Evolutionary conservation across 2,329 filamentous ascomycete species (phyloP), one percentile per base, ranked within the genome.

Genomic region (Aulographum hederae): DNA sequence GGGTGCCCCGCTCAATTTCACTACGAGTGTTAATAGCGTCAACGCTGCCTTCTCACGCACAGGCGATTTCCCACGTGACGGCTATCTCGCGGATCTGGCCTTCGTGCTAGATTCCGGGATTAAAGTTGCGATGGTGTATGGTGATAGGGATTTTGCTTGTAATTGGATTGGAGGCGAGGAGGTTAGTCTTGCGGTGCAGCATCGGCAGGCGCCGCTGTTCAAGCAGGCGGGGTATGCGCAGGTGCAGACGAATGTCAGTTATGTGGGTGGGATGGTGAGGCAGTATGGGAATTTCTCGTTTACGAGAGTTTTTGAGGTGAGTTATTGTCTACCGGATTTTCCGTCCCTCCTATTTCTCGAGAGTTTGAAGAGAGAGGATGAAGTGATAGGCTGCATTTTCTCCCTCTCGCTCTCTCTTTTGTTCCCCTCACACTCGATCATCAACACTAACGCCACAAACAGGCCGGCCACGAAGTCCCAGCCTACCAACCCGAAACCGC

Each of bases 1-100:
- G 1, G 72, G 71, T 4, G 63, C 69, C 0, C 66, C 67, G 0
- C 46, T 73, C 14, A 74, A 75, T 46, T 73, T 60, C 52, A 66
- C 67, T 2, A 45, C 50, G 16, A 48, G 45, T 4, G 48, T 48
- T 26, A 37, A 37, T 1, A 42, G 58, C 10, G 65, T 69, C 1
- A 49, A 51, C 6, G 32, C 40, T 3, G 61, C 57, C 1, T 73
- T 73, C 42, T 37, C 44, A 3, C 37, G 43, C 3, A 60, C 57
- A 5, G 62, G 61, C 15, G 61, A 68, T 41, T 61, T 63, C 37
- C 48, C 55, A 2, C 54, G 61, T 11, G 53, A 54, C 2, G 59
- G 59, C 32, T 56, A 56, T 39, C 54, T 64, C 10, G 56, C 59
- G 23, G 58, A 65, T 34, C 41, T 68, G 0, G 58, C 50, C 1